Percentiles rank a stretch among this genome's conserved stretches.
Conservation (phyloP, 768 basidiomycete species). For the Termitomyces sp. region DNA sequence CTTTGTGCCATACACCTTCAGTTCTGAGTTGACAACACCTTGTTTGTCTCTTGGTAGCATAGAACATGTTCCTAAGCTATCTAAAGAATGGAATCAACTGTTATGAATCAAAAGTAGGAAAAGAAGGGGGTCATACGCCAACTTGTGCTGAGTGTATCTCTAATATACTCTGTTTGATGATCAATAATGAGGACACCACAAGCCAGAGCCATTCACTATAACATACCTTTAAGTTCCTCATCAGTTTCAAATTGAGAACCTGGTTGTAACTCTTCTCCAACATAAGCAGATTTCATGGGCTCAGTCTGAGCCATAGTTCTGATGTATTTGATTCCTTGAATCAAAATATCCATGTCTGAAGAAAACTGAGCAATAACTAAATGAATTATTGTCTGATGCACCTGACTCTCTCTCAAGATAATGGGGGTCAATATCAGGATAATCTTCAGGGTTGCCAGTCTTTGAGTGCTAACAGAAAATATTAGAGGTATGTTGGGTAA, state of each 20-base stretch:
- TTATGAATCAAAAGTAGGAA: too few relatives aligned
- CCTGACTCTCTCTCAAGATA: conserved; percentile 36
- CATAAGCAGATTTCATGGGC: conserved; percentile 16
- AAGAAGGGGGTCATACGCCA: too few relatives aligned
- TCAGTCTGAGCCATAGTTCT: conserved; percentile 13
- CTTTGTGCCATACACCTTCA: conserved; percentile 52
- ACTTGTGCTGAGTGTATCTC: conserved; percentile 1
- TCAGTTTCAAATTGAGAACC: conserved; percentile 25
- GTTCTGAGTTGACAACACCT: conserved; percentile 44
- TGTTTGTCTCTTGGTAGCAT: conserved; percentile 47
- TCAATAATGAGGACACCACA: too few relatives aligned
- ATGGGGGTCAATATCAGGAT: conserved; percentile 34
- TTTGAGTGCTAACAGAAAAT: conserved; percentile 21
- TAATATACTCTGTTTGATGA: conserved; percentile 15
- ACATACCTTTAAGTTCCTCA: conserved; percentile 25
- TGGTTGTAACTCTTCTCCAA: conserved; percentile 17
- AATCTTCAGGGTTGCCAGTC: conserved; percentile 25
- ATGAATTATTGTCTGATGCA: neutral
- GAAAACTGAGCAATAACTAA: neutral
- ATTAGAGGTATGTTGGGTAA: neutral
- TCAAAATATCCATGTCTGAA: conserved; percentile 12
- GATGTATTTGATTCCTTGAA: conserved; percentile 15
- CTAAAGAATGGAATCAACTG: conserved; percentile 16
- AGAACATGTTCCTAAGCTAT: conserved; percentile 42
- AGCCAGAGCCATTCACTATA: neutral